Percentiles rank a stretch among this genome's conserved stretches.
Evolutionary conservation across 805 yeast species (phyloP).

Genomic region (Candida pseudoglaebosa): DNA sequence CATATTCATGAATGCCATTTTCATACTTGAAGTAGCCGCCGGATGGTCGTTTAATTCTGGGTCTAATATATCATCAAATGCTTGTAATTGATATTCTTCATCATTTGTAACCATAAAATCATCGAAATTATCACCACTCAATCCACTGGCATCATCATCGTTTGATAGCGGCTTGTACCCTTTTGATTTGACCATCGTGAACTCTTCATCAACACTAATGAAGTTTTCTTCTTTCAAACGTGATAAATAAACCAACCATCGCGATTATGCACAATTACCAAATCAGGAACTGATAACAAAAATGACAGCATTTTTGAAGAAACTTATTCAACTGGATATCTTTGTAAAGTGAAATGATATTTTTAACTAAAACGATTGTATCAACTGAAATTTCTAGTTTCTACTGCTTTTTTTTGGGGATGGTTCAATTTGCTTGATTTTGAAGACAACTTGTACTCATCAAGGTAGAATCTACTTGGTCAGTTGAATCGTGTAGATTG

Average conservation of each 20-base stretch:
- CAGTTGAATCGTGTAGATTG: too few relatives aligned
- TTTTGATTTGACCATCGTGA: neutral
- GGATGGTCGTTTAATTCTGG: slow-evolving; percentile 11
- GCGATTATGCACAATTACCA: neutral
- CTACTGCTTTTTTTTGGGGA: too few relatives aligned
- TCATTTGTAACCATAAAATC: neutral
- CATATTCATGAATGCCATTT: slow-evolving; percentile 95
- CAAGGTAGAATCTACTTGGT: too few relatives aligned
- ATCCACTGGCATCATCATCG: slow-evolving; percentile 8
- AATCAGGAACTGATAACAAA: too few relatives aligned
- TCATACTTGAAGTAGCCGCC: slow-evolving; percentile 43
- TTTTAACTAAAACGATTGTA: too few relatives aligned
- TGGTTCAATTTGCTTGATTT: too few relatives aligned
- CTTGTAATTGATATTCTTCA: slow-evolving; percentile 18
- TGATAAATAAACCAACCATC: neutral
- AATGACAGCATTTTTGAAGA: too few relatives aligned
- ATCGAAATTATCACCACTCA: slow-evolving; percentile 5
- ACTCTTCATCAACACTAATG: neutral
- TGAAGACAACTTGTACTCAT: too few relatives aligned
- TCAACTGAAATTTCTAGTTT: too few relatives aligned
- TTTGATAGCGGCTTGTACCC: neutral
- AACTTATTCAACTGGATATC: too few relatives aligned
- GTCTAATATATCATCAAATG: slow-evolving; percentile 17
- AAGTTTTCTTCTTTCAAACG: neutral
- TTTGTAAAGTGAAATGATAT: too few relatives aligned